Evolutionary conservation across 352 stramenopile species (phyloP).

Genomic region (Phytophthora fragariae): DNA sequence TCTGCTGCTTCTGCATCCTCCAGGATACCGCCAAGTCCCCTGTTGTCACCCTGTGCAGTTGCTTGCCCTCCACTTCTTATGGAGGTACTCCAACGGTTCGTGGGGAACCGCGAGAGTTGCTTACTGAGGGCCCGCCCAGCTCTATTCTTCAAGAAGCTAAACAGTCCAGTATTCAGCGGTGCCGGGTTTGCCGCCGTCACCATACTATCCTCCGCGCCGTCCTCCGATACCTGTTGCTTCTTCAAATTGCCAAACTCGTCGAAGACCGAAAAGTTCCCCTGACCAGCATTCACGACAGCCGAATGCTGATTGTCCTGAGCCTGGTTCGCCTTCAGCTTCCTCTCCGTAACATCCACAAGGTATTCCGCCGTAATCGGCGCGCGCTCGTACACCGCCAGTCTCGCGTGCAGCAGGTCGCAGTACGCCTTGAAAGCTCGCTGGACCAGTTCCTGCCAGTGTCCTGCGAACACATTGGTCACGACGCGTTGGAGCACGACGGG

Average conservation of each 20-base stretch:
- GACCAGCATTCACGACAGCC: conserved; percentile 61
- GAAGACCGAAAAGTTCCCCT: conserved; percentile 73
- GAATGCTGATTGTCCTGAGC: conserved; percentile 48
- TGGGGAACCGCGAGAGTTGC: conserved; percentile 62
- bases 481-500: conserved; percentile 66
- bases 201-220: conserved; percentile 5
- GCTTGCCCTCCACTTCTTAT: conserved; percentile 13
- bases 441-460: conserved; percentile 73
- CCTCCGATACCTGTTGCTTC: conserved; percentile 41
- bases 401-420: conserved; percentile 65
- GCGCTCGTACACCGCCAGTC: conserved; percentile 67
- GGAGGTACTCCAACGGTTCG: conserved; percentile 34
- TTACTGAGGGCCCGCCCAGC: conserved; percentile 72
- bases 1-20: conserved; percentile 58
- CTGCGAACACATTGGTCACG: conserved; percentile 65
- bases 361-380: conserved; percentile 66
- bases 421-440: conserved; percentile 65
- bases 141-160: conserved; percentile 80
- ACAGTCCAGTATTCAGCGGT: conserved; percentile 73
- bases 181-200: conserved; percentile 14
- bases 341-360: conserved; percentile 74
- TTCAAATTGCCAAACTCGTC: conserved; percentile 87
- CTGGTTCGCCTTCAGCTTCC: conserved; percentile 58
- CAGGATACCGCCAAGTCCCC: conserved; percentile 47
- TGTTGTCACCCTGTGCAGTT: conserved; percentile 18